Conservation (phyloP, 257 asterid species). For the Handroanthus guayacan region DNA sequence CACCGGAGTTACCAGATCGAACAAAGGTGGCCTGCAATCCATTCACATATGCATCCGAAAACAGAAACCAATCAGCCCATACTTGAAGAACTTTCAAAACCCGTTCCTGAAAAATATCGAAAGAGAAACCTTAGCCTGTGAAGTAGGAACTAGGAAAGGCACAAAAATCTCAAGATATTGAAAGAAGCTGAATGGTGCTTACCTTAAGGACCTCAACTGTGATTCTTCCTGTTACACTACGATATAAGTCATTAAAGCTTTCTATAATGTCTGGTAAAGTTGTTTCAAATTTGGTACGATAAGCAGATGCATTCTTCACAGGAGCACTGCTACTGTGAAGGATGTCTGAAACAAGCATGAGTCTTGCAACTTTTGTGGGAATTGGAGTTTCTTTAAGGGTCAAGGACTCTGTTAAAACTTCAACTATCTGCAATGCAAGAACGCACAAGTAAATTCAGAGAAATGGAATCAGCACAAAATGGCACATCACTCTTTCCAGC, state of each 20-base stretch:
- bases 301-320: slow-evolving; percentile 95
- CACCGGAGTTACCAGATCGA: slow-evolving; percentile 85
- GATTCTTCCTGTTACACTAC: slow-evolving; percentile 91
- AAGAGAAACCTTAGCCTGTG: slow-evolving; percentile 39
- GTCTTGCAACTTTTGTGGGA: slow-evolving; percentile 98
- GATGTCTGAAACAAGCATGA: slow-evolving; percentile 97
- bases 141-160: slow-evolving; percentile 28
- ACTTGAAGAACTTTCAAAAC: slow-evolving; percentile 93
- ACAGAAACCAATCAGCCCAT: slow-evolving; percentile 96
- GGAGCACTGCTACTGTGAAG: slow-evolving; percentile 98
- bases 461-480: slow-evolving; percentile 8
- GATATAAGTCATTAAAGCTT: slow-evolving; percentile 93
- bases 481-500: neutral
- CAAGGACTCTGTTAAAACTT: slow-evolving; percentile 94
- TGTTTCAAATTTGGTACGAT: slow-evolving; percentile 92
- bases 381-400: slow-evolving; percentile 97
- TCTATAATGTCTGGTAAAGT: slow-evolving; percentile 87
- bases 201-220: slow-evolving; percentile 98
- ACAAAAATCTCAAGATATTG: neutral
- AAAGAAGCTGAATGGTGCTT: slow-evolving; percentile 25
- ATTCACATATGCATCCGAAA: slow-evolving; percentile 90
- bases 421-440: slow-evolving; percentile 75
- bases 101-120: slow-evolving; percentile 65
- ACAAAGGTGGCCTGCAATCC: slow-evolving; percentile 94
- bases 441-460: neutral